Percentiles rank a stretch among this genome's conserved stretches.
These are phyloP conservation scores for Neurospora sp. DNA, from an alignment of 495 filamentous ascomycete genomes.

Conservation along the genomic window DNA sequence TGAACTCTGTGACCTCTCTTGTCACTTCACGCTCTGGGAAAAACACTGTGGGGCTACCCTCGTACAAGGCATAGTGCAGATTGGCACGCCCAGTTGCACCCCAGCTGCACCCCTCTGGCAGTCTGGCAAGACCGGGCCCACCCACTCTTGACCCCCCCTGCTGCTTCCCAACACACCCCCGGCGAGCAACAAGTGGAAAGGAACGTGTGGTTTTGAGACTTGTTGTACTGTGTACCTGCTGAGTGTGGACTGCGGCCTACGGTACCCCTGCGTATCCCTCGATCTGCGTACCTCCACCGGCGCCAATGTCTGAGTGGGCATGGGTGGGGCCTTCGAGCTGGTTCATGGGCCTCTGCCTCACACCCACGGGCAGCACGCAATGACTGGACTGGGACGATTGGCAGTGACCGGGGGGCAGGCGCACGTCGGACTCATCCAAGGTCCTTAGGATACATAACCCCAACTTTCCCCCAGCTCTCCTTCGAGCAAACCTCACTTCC, in stretches of 20 bases:
- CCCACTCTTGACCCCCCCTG: slow-evolving; percentile 8
- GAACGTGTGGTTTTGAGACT: slow-evolving; percentile 5
- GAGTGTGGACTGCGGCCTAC: slow-evolving; percentile 3
- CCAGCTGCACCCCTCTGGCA: slow-evolving; percentile 13
- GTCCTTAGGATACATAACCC: slow-evolving; percentile 20
- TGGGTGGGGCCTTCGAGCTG: slow-evolving; percentile 22
- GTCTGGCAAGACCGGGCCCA: slow-evolving; percentile 17
- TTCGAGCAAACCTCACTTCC: slow-evolving; percentile 12
- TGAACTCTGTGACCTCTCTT: slow-evolving; percentile 13
- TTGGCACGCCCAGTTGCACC: slow-evolving; percentile 1
- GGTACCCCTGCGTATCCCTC: slow-evolving; percentile 9
- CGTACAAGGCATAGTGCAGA: slow-evolving; percentile 21
- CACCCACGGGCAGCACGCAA: slow-evolving; percentile 9
- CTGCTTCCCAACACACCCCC: not conserved
- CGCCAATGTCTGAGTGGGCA: slow-evolving; percentile 22
- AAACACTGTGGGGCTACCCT: not conserved
- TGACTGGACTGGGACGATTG: slow-evolving; percentile 1
- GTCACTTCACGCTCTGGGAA: slow-evolving; percentile 5
- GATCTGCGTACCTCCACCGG: slow-evolving; percentile 13
- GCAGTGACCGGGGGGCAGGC: slow-evolving; percentile 13
- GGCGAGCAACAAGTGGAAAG: not conserved
- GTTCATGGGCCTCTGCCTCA: slow-evolving; percentile 27
- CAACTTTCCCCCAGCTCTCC: slow-evolving; percentile 21
- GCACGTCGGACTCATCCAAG: not conserved
- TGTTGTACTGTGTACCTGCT: slow-evolving; percentile 8